Conservation (phyloP, 2,329 filamentous ascomycete species). For the Fusarium piperis region DNA sequence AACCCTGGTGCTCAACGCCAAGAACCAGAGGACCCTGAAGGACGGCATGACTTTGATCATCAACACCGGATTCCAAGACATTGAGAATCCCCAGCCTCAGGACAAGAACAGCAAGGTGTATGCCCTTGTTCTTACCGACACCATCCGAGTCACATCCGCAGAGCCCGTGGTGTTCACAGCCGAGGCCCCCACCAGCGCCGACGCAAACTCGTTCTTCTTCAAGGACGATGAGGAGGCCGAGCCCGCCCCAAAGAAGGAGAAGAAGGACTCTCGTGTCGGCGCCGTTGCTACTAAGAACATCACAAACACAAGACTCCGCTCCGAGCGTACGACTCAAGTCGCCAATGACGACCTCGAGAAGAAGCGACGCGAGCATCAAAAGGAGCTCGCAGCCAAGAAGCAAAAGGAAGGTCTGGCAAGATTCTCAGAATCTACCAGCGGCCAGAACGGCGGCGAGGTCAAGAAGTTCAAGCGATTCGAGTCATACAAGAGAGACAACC, state of each 20-base stretch:
- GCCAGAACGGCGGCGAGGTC: constrained; percentile 87
- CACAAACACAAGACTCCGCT: constrained; percentile 90
- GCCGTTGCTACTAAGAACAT: constrained; percentile 95
- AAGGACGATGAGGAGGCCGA: constrained; percentile 93
- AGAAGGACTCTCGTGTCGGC: constrained; percentile 83
- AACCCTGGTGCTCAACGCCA: constrained; percentile 85
- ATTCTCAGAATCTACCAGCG: constrained; percentile 86
- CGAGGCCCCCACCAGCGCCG: constrained; percentile 89
- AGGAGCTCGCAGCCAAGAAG: constrained; percentile 86
- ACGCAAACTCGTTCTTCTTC: constrained; percentile 98
- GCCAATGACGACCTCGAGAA: constrained; percentile 87
- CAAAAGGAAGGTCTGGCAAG: constrained; percentile 86
- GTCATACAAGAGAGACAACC: constrained; percentile 97
- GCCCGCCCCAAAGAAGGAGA: constrained; percentile 88
- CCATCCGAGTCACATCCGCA: constrained; percentile 82
- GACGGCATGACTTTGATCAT: constrained; percentile 98
- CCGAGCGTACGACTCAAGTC: constrained; percentile 86
- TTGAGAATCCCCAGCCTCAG: constrained; percentile 86
- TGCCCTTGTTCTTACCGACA: constrained; percentile 90
- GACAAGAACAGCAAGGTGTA: constrained; percentile 92
- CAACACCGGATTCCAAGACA: constrained; percentile 87
- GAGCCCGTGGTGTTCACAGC: constrained; percentile 92
- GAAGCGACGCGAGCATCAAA: constrained; percentile 89
- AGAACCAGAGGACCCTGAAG: constrained; percentile 84
- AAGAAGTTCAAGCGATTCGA: constrained; percentile 99